Conservation (phyloP, 2,329 filamentous ascomycete species). For the Fusarium sambucinum region DNA sequence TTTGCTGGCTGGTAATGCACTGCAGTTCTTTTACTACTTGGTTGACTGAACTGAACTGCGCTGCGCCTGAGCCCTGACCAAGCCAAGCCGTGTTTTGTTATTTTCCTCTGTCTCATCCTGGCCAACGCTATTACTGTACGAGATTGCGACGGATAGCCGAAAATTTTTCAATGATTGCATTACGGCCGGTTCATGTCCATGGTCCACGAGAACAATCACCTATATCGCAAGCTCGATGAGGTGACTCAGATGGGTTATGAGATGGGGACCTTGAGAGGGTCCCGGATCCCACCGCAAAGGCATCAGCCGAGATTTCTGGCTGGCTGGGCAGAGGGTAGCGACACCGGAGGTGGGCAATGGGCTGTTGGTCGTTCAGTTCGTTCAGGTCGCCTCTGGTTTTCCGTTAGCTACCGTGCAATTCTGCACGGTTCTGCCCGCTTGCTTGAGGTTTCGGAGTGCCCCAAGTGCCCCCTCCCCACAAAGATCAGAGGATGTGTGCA, state of each 20-base stretch:
- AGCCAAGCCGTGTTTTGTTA: conserved; percentile 10
- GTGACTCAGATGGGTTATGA: conserved; percentile 46
- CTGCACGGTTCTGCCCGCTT: conserved; percentile 48
- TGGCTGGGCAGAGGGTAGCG: conserved; percentile 46
- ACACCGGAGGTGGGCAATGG: conserved; percentile 50
- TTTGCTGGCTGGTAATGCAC: conserved; percentile 23
- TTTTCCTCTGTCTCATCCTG: conserved; percentile 23
- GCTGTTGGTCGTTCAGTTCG: conserved; percentile 32
- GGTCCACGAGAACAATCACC: conserved; percentile 33
- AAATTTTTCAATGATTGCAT: conserved; percentile 34
- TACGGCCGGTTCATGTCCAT: conserved; percentile 35
- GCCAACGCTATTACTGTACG: conserved; percentile 24
- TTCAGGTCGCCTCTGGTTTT: conserved; percentile 43
- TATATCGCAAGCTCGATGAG: conserved; percentile 43
- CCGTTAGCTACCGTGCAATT: conserved; percentile 42
- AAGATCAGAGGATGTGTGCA: conserved; percentile 36
- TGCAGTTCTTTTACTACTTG: conserved; percentile 6
- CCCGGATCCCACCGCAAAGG: conserved; percentile 47
- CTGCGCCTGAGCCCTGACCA: conserved; percentile 20
- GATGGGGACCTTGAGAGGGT: conserved; percentile 37
- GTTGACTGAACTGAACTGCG: conserved; percentile 23
- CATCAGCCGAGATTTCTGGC: conserved; percentile 49
- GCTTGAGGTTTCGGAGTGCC: conserved; percentile 39
- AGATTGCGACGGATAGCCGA: conserved; percentile 38
- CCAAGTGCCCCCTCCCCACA: conserved; percentile 36